Conservation (phyloP, 2,329 filamentous ascomycete species). For the Colletotrichum orbiculare region DNA sequence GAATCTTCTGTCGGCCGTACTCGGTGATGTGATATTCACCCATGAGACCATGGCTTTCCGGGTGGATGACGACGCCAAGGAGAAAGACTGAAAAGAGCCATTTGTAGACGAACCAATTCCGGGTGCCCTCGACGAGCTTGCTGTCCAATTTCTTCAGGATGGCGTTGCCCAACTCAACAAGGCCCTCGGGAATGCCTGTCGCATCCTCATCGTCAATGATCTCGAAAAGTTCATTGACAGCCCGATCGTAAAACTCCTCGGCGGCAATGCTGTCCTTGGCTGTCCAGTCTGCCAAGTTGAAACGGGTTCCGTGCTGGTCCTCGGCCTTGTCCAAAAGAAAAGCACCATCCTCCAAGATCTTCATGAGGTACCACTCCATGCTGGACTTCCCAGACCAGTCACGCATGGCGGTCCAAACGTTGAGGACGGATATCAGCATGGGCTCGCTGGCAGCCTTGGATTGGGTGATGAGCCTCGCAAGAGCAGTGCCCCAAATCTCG, state of each 20-base stretch:
- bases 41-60: slow-evolving; percentile 84
- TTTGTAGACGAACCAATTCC: slow-evolving; percentile 86
- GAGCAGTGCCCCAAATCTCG: slow-evolving; percentile 88
- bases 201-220: slow-evolving; percentile 86
- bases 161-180: slow-evolving; percentile 85
- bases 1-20: slow-evolving; percentile 84
- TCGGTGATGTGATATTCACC: slow-evolving; percentile 93
- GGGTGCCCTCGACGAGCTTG: slow-evolving; percentile 78
- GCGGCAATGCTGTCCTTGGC: slow-evolving; percentile 84
- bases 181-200: slow-evolving; percentile 86
- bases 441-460: slow-evolving; percentile 81
- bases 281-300: slow-evolving; percentile 78
- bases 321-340: slow-evolving; percentile 90
- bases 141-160: slow-evolving; percentile 82
- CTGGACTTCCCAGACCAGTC: slow-evolving; percentile 91
- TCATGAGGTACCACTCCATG: slow-evolving; percentile 95
- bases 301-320: slow-evolving; percentile 77
- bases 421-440: slow-evolving; percentile 85
- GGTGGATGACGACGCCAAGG: slow-evolving; percentile 84
- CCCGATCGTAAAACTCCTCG: slow-evolving; percentile 88
- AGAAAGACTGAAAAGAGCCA: slow-evolving; percentile 94
- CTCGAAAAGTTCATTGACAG: slow-evolving; percentile 84
- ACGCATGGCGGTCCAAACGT: slow-evolving; percentile 86
- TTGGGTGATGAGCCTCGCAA: slow-evolving; percentile 83
- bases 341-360: slow-evolving; percentile 90